phyloP scores from a whole-genome alignment of 2,329 filamentous ascomycete genomes.

The Cladophialophora bantiana region DNA sequence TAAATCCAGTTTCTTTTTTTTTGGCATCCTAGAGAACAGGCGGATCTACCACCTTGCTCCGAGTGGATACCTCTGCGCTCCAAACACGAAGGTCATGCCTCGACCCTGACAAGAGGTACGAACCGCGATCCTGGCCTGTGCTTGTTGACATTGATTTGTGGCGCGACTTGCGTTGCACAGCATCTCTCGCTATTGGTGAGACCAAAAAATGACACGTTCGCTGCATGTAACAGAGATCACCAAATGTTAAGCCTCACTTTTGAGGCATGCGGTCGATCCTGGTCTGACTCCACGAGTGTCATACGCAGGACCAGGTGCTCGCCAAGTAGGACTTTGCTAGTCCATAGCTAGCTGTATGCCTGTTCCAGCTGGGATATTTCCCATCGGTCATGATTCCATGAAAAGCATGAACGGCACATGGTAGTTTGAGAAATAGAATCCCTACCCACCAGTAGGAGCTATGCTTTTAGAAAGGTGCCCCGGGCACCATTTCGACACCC shows the following conservation, averaged over 20 bases:
- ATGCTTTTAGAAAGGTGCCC: not conserved
- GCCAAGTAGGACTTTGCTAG: not conserved
- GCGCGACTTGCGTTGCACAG: constrained; percentile 13
- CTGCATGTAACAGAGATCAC: constrained; percentile 21
- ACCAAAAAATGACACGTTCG: constrained; percentile 32
- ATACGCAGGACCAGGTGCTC: not conserved
- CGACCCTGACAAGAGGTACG: not conserved
- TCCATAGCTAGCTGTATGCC: not conserved
- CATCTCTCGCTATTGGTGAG: constrained; percentile 19
- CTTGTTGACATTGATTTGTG: constrained; percentile 19
- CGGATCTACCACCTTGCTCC: not conserved
- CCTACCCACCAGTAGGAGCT: not conserved
- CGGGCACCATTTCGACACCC: not conserved
- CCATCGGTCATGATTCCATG: not conserved
- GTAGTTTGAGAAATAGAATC: not conserved
- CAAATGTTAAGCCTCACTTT: constrained; percentile 29
- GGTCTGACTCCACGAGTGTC: not conserved
- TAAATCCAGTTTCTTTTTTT: not conserved
- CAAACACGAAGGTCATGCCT: not conserved
- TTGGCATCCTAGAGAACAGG: not conserved
- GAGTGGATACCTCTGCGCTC: not conserved
- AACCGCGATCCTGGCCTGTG: not conserved
- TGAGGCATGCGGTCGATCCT: constrained; percentile 9
- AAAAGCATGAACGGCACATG: not conserved
- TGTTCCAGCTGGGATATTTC: not conserved